Conservation (phyloP, 2,329 filamentous ascomycete genomes). For the Neofusicoccum umdonicola region DNA sequence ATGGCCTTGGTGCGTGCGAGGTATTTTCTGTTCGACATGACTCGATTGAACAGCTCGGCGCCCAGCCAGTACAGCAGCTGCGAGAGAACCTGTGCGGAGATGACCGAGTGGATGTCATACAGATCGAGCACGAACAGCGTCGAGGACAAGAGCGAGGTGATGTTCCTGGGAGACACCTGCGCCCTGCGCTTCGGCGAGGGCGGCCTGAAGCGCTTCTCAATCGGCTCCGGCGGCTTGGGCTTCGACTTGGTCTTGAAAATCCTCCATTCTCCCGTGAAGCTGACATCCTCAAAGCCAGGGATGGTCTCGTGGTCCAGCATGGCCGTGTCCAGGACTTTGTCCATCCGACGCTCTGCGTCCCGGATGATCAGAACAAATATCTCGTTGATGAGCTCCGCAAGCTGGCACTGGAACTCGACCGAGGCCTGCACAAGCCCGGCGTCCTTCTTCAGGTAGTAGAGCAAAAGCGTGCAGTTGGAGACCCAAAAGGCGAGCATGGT, state of each 20-base stretch:
- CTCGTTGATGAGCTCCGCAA: constrained; percentile 93
- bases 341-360: constrained; percentile 91
- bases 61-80: constrained; percentile 96
- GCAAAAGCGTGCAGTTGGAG: constrained; percentile 89
- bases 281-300: constrained; percentile 92
- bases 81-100: constrained; percentile 84
- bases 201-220: constrained; percentile 86
- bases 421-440: constrained; percentile 76
- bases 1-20: constrained; percentile 95
- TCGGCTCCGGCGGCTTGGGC: constrained; percentile 77
- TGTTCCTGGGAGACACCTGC: constrained; percentile 88
- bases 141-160: constrained; percentile 91
- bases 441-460: constrained; percentile 97
- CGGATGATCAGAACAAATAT: constrained; percentile 97
- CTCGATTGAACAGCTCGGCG: constrained; percentile 93
- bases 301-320: constrained; percentile 99
- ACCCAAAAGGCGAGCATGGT: constrained; percentile 99
- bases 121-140: constrained; percentile 95
- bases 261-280: constrained; percentile 98
- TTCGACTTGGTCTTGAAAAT: constrained; percentile 90
- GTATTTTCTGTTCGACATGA: constrained; percentile 95
- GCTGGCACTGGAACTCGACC: constrained; percentile 83
- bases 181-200: constrained; percentile 91
- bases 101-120: constrained; percentile 98
- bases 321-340: constrained; percentile 88